phyloP scores from a whole-genome alignment of 805 yeast genomes.

The Candida lessepsii region DNA sequence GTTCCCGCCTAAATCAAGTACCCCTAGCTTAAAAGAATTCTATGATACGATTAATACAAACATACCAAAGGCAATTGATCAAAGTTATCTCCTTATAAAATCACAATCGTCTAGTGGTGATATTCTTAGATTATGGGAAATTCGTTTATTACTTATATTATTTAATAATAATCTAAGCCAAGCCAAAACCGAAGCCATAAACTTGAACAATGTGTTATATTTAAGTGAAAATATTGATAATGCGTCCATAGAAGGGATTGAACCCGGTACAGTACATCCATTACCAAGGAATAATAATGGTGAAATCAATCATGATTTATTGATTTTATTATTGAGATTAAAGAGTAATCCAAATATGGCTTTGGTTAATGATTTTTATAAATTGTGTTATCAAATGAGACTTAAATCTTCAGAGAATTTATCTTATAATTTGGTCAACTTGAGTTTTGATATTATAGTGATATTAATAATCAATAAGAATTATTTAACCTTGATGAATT shows the following conservation, averaged over 20 bases:
- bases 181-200: constrained; percentile 39
- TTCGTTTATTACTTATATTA: constrained; percentile 29
- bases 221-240: constrained; percentile 26
- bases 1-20: background rate
- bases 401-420: constrained; percentile 17
- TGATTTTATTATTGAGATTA: constrained; percentile 38
- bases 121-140: constrained; percentile 32
- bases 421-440: constrained; percentile 22
- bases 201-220: constrained; percentile 35
- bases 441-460: constrained; percentile 34
- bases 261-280: constrained; percentile 25
- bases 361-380: constrained; percentile 44
- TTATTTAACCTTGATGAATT: constrained; percentile 26
- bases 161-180: constrained; percentile 28
- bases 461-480: constrained; percentile 30
- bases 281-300: constrained; percentile 37
- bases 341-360: constrained; percentile 42
- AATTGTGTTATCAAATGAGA: constrained; percentile 38
- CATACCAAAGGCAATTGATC: constrained; percentile 1
- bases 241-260: constrained; percentile 8
- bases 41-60: constrained; percentile 4
- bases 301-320: constrained; percentile 24
- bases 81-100: constrained; percentile 11
- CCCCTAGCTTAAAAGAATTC: background rate
- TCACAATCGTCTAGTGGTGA: constrained; percentile 11